Evolutionary conservation across 768 basidiomycete genomes (phyloP), one percentile per base, ranked within the genome.

Genomic region (Hysterangium stoloniferum): DNA sequence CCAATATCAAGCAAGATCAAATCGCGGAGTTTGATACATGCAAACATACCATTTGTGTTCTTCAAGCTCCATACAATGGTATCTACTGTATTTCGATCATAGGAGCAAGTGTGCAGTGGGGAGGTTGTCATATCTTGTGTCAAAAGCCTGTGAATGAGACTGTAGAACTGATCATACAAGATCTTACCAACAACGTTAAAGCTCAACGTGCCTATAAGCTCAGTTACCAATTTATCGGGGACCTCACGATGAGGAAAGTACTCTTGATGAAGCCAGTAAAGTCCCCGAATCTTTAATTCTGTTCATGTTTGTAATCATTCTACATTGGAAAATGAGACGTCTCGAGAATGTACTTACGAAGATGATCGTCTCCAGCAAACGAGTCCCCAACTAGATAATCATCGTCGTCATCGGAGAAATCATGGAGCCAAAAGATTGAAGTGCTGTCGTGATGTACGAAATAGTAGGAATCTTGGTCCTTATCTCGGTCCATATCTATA

Each of bases 221-320:
- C 74, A 17, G 75, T 60, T 45, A 22, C 56, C 55, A 6, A 61
- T 58, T 5, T 79, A 57, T 3, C 66, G 60, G 15, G 61, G 58
- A 29, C 12, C 15, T 45, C 20, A 4, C 31, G n/a, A 55, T 84
- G 82, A 0, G 78, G 80, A 59, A 79, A 83, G 53, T 68, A 74
- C 56, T 84, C 80, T n/a, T 80, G 62, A 53, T 85, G 83, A 1
- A 58, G 57, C 83, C 82, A 84, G 52, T 79, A 84, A 9, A 77
- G 62, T 24, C 71, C 70, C 12, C 33, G 44, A 6, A 45, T 13
- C 13, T 45, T 6, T 8, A 45, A 31, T 7, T 31, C 44, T n/a
- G n/a, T n/a, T n/a, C n/a, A n/a, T n/a, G n/a, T n/a, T n/a, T n/a
- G n/a, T n/a, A n/a, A n/a, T n/a, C n/a, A n/a, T n/a, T n/a, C n/a